Conservation (phyloP, 2,329 filamentous ascomycete species). For the Hypoxylon sp. region DNA sequence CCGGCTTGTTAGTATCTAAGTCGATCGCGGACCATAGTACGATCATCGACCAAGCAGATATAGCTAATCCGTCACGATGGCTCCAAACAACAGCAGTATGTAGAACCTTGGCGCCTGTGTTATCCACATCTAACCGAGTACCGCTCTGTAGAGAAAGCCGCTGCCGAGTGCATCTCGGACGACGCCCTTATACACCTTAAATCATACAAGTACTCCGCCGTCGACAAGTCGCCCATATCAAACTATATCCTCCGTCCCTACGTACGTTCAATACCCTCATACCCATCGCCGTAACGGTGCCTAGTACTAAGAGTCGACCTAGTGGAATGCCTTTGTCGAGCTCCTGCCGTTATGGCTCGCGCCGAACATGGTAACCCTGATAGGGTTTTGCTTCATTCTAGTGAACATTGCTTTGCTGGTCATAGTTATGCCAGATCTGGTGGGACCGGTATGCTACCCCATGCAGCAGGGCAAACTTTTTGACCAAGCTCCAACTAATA, state of each 20-base stretch:
- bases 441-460: conserved; percentile 80
- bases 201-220: conserved; percentile 96
- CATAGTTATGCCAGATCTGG: conserved; percentile 88
- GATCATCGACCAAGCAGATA: conserved; percentile 11
- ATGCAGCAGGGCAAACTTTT: not conserved
- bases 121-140: conserved; percentile 4
- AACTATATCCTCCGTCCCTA: conserved; percentile 95
- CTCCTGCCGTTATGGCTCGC: conserved; percentile 95
- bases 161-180: conserved; percentile 84
- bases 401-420: conserved; percentile 82
- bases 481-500: conserved; percentile 30
- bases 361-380: conserved; percentile 95
- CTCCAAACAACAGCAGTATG: conserved; percentile 58
- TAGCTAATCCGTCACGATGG: conserved; percentile 53
- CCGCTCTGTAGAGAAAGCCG: conserved; percentile 64
- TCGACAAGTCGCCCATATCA: conserved; percentile 95
- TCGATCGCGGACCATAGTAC: conserved; percentile 21
- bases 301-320: conserved; percentile 50
- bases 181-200: conserved; percentile 92
- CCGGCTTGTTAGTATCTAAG: conserved; percentile 4
- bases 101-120: conserved; percentile 5
- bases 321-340: conserved; percentile 98
- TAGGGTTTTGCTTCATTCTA: conserved; percentile 96
- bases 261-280: conserved; percentile 70
- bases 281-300: conserved; percentile 27